Conservation (phyloP, 192 early-diverging fungal genomes). For the Endogone sp. region DNA sequence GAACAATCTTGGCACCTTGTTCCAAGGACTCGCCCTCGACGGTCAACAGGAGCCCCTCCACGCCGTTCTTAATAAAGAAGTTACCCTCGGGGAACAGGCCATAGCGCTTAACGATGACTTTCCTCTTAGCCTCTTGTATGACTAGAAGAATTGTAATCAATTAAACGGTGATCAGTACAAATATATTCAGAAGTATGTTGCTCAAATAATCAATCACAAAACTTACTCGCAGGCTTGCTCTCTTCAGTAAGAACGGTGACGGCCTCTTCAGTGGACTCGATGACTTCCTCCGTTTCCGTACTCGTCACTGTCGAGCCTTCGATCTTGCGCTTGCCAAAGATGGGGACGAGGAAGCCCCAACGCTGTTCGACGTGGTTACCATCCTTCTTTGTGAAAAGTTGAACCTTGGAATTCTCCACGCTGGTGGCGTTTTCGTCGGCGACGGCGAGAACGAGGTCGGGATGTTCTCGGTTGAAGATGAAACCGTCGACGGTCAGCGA, state of each 20-base stretch:
- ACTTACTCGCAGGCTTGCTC: neutral
- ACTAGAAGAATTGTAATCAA: neutral
- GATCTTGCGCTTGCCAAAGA: neutral
- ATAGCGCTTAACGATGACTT: neutral
- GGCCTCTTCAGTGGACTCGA: neutral
- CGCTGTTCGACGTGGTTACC: slow-evolving; percentile 7
- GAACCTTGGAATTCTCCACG: slow-evolving; percentile 8
- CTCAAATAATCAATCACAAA: no score
- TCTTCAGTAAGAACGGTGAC: neutral
- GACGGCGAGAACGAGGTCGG: slow-evolving; percentile 9
- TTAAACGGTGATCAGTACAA: no score
- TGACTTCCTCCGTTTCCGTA: neutral
- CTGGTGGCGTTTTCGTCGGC: slow-evolving; percentile 4
- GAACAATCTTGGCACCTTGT: slow-evolving; percentile 6
- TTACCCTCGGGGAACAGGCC: slow-evolving; percentile 28
- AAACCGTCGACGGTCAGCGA: slow-evolving; percentile 17
- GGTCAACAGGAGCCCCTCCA: slow-evolving; percentile 12
- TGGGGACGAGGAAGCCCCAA: slow-evolving; percentile 26
- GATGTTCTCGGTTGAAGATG: slow-evolving; percentile 9
- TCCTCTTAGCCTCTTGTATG: neutral
- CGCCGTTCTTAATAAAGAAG: slow-evolving; percentile 22
- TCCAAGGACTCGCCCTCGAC: neutral
- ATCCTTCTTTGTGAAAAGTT: neutral
- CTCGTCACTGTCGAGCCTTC: neutral
- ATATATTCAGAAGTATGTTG: no score